These are phyloP conservation scores for Leucaena leucocephala DNA, from an alignment of 306 rosid species.

Conservation along the genomic window DNA sequence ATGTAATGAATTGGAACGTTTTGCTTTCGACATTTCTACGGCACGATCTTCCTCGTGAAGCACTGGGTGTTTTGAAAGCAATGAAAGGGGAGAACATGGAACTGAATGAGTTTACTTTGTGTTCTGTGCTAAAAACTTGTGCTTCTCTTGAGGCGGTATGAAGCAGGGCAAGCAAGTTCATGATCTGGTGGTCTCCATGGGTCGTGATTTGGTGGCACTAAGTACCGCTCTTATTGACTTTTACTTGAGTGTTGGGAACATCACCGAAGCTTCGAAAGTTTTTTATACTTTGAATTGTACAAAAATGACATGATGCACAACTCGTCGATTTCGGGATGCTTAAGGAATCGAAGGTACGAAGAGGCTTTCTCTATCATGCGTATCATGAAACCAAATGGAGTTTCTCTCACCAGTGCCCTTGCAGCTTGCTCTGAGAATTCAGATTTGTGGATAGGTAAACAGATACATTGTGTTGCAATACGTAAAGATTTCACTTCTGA, in stretches of 20 bases:
- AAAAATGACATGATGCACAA: constrained; percentile 53
- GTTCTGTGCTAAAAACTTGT: constrained; percentile 68
- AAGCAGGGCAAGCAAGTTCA: constrained; percentile 66
- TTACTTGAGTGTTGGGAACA: constrained; percentile 51
- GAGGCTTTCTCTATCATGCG: constrained; percentile 55
- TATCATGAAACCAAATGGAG: constrained; percentile 52
- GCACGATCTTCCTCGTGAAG: constrained; percentile 50
- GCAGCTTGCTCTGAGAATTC: constrained; percentile 65
- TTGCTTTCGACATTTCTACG: constrained; percentile 50
- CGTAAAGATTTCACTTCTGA: constrained; percentile 55
- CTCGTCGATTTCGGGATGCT: constrained; percentile 62
- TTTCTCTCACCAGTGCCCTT: constrained; percentile 60
- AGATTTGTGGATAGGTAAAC: constrained; percentile 60
- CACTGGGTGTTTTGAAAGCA: constrained; percentile 45
- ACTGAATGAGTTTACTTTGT: constrained; percentile 58
- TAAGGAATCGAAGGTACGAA: constrained; percentile 43
- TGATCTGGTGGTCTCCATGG: constrained; percentile 61
- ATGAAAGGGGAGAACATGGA: constrained; percentile 59
- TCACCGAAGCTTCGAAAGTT: constrained; percentile 55
- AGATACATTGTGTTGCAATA: constrained; percentile 60
- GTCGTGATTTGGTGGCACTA: constrained; percentile 60
- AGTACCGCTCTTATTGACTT: constrained; percentile 70
- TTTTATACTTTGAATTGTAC: constrained; percentile 44
- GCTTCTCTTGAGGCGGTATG: constrained; percentile 53
- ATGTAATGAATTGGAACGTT: constrained; percentile 66